These are phyloP conservation scores for Leucosporidium creatinivorum DNA, from an alignment of 768 basidiomycete species.

Conservation along the genomic window DNA sequence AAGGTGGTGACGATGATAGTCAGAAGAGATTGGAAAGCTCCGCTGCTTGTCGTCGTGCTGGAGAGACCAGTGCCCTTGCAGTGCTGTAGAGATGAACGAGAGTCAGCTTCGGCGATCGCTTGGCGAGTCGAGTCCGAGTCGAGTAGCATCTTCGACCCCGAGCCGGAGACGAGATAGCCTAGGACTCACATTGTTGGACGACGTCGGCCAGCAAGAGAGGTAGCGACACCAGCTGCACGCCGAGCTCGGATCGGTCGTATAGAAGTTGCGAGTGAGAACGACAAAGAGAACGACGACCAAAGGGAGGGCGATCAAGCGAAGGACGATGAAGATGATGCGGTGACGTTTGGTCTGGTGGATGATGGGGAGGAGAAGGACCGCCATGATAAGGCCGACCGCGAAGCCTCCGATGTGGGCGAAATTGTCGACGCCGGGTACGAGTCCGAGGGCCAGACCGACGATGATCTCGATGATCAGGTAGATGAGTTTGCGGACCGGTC, in stretches of 20 bases:
- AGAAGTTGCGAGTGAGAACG: slow-evolving; percentile 78
- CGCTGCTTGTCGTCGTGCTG: background rate
- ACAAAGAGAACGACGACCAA: slow-evolving; percentile 72
- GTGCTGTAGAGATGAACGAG: background rate
- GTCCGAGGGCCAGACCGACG: slow-evolving; percentile 76
- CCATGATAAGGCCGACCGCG: slow-evolving; percentile 58
- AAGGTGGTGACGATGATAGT: slow-evolving; percentile 16
- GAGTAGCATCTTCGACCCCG: no score
- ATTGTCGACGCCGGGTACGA: slow-evolving; percentile 82
- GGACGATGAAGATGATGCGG: slow-evolving; percentile 60
- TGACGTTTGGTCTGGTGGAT: slow-evolving; percentile 74
- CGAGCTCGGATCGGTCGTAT: slow-evolving; percentile 51
- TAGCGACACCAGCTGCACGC: slow-evolving; percentile 84
- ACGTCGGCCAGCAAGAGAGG: slow-evolving; percentile 80
- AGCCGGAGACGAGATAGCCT: no score
- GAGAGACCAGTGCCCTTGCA: slow-evolving; percentile 31
- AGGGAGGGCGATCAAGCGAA: slow-evolving; percentile 66
- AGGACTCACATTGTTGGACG: slow-evolving; percentile 40
- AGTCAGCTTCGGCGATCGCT: background rate
- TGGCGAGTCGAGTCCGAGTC: background rate
- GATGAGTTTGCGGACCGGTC: slow-evolving; percentile 71
- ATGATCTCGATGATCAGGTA: slow-evolving; percentile 81
- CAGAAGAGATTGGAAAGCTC: slow-evolving; percentile 1
- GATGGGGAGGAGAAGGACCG: slow-evolving; percentile 78
- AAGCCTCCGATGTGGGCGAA: slow-evolving; percentile 88